Base-by-base conservation (phyloP, 176 grass and related monocot genomes). In the Otatea glauca region DNA sequence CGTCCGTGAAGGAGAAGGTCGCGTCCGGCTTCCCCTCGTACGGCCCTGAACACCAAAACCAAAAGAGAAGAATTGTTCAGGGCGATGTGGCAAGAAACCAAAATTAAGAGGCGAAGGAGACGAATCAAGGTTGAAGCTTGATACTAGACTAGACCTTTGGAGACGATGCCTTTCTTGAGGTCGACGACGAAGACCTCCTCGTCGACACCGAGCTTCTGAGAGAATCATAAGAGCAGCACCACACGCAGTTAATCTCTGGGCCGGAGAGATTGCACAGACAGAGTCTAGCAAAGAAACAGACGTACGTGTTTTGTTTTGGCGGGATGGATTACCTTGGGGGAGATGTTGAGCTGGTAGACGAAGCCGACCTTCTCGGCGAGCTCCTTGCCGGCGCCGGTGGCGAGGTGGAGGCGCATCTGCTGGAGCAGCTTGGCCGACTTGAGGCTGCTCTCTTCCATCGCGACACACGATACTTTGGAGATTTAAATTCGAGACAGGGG, bases 101-200 rank as follows among this genome's bases (percentile, higher is more conserved):
- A 65, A 2, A 29, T 17, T 21, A 15, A 51, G 38, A 29, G 6
- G 16, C 10, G 16, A 72, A 49, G 32, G 37, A 56, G 25, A 16
- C 4, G 39, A 44, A 82, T 72, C 55, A 54, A 32, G 39, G 54
- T 6, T 5, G 1, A 9, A 4, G 16, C 17, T 47, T 5, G 1
- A 8, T 2, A 24, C 24, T 35, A 3, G 42, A 24, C 24, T 35
- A 3, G 42, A 98, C 93, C 93, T 95, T 79, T 87, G 87, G 88
- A 88, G 83, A 98, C 93, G 60, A 80, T 81, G 85, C 93, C 96
- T 79, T 98, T 88, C 74, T 93, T 95, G 79, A 98, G 96, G 78
- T 98, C 93, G 72, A 95, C 91, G 42, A 95, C 92, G 72, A 92
- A 98, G 83, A 95, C 79, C 87, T 95, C 96, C 89, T 98, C 92